These are phyloP conservation scores for Huntiella savannae DNA, from an alignment of 2,329 filamentous ascomycete species.

Conservation along the genomic window DNA sequence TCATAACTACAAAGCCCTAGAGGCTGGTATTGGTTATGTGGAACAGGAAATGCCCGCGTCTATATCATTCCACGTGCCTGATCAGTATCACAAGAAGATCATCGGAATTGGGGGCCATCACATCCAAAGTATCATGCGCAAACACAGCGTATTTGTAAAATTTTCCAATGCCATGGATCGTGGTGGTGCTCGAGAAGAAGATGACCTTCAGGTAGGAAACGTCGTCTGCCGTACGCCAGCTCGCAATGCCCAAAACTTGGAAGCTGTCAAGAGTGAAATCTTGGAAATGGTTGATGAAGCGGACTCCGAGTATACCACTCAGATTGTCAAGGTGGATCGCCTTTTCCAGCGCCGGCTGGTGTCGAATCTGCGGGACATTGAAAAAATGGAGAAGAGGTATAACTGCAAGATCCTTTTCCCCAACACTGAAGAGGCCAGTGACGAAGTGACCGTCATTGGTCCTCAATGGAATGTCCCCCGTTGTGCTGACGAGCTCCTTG, in stretches of 20 bases:
- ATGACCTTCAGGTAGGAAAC: slow-evolving; percentile 96
- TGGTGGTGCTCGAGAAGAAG: slow-evolving; percentile 80
- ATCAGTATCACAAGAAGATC: slow-evolving; percentile 98
- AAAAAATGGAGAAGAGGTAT: slow-evolving; percentile 95
- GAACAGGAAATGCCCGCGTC: slow-evolving; percentile 99
- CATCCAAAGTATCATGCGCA: slow-evolving; percentile 99
- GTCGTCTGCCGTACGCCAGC: slow-evolving; percentile 96
- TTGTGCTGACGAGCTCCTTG: slow-evolving; percentile 87
- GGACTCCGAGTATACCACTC: slow-evolving; percentile 88
- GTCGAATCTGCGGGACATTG: slow-evolving; percentile 69
- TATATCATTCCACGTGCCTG: slow-evolving; percentile 96
- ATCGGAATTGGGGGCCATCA: slow-evolving; percentile 97
- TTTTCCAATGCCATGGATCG: slow-evolving; percentile 99
- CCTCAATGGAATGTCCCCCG: slow-evolving; percentile 97
- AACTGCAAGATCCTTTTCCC: slow-evolving; percentile 99
- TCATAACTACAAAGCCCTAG: slow-evolving; percentile 80
- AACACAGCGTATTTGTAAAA: slow-evolving; percentile 98
- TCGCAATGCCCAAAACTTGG: slow-evolving; percentile 87
- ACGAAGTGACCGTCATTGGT: slow-evolving; percentile 86
- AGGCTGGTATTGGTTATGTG: slow-evolving; percentile 76
- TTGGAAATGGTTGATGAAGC: slow-evolving; percentile 98
- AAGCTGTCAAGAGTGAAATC: slow-evolving; percentile 96
- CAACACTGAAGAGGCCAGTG: slow-evolving; percentile 90
- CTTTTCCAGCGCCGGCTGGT: slow-evolving; percentile 91
- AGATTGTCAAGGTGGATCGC: slow-evolving; percentile 82